A percentile compares a stretch with the other conserved stretches of the same genome.
phyloP scores from a whole-genome alignment of 2,329 filamentous ascomycete species.

The Exophiala oligosperma region DNA sequence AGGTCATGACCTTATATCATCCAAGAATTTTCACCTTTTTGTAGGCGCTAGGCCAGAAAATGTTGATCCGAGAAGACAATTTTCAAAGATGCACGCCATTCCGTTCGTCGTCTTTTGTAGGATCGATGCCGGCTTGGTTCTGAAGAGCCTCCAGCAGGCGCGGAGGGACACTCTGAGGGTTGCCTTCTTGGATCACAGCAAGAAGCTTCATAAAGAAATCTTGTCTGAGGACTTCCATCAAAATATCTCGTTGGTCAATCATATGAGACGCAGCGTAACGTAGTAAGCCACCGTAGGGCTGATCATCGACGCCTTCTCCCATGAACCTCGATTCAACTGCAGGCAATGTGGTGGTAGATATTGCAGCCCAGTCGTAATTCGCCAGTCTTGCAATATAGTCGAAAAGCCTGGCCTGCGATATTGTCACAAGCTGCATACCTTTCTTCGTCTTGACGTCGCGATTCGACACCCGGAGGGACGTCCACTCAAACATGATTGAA shows the following conservation, averaged over 20 bases:
- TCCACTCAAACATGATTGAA: conserved; percentile 51
- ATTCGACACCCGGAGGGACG: conserved; percentile 42
- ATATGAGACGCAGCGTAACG: conserved; percentile 27
- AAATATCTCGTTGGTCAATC: conserved; percentile 27
- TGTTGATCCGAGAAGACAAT: too few relatives aligned
- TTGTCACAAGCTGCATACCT: conserved; percentile 51
- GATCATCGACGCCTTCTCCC: conserved; percentile 22
- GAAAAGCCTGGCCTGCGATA: conserved; percentile 61
- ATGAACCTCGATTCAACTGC: conserved; percentile 50
- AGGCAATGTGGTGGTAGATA: conserved; percentile 52
- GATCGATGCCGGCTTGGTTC: conserved; percentile 23
- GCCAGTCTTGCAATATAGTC: conserved; percentile 58
- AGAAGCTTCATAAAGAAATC: conserved; percentile 30
- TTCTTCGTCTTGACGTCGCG: conserved; percentile 40
- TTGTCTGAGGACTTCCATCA: conserved; percentile 29
- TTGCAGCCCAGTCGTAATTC: conserved; percentile 54
- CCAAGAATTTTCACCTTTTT: neutral
- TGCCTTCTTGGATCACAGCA: conserved; percentile 21
- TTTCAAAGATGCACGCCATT: conserved; percentile 9
- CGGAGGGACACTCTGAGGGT: conserved; percentile 20
- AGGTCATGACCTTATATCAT: neutral
- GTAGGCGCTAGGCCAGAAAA: too few relatives aligned
- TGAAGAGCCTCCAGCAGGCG: conserved; percentile 26
- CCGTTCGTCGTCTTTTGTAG: conserved; percentile 5
- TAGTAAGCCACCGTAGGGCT: conserved; percentile 26